Evolutionary conservation across 305 asterid genomes (phyloP), one percentile per base, ranked within the genome.

Genomic region (Lippia alba): DNA sequence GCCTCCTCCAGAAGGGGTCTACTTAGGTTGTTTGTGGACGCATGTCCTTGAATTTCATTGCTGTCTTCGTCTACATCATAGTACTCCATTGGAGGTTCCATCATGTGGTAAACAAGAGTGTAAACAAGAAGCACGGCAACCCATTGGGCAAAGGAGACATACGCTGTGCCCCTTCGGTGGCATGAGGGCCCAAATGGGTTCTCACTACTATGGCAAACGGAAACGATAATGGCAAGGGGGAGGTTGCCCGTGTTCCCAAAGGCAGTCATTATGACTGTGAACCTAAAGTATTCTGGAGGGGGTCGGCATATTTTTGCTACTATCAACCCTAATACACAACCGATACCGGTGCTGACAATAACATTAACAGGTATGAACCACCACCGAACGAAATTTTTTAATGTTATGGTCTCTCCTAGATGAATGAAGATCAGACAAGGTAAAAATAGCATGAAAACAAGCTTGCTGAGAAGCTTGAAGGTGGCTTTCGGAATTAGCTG

Each of bases 351-450:
- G 64, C 99, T 91, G 9, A 94, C 69, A 72, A 94, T 74, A 56
- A 94, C 99, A 67, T 94, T 91, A 34, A 85, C 89, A 5, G 99
- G 97, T 60, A 94, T 83, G 74, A 94, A 94, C 99, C 99, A 94
- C 99, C 97, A 94, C 0, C 64, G 74, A 3, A 53, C 15, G 67
- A 94, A 86, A 75, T 91, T 94, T 80, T 82, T 46, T 12, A 86
- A 34, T 41, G 91, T 91, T 63, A 94, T 91, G 4, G 94, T 75
- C 73, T 94, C 94, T 5, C 99, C 97, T 0, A 94, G 86, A 76
- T 94, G 94, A 58, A 81, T 82, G 75, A 94, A 94, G 55, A 94
- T 94, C 48, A 86, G 40, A 68, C 96, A 89, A 5, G 99, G 99
- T 80, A 94, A 82, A 83, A 94, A 94, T 41, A 94, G 61, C 19